Base-by-base conservation (phyloP, 202 grass and related monocot genomes). In the Schoenoplectus triqueter region DNA sequence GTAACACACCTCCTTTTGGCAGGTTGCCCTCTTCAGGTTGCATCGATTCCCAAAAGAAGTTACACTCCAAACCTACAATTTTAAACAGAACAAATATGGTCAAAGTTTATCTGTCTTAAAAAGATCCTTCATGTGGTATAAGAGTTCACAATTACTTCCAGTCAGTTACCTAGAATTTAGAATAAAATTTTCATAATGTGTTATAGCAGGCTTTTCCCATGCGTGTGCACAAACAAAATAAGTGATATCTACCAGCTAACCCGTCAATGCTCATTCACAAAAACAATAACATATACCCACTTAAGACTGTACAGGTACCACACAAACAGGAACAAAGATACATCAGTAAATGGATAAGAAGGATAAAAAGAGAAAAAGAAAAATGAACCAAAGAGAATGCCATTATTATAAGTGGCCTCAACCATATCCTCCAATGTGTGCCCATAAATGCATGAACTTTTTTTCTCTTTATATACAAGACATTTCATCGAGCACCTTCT, bases 11-110 rank as follows among this genome's bases (percentile, higher is more conserved):
- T 45, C 87, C 93, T 72, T 20, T 68, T 11, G 96, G 96, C 49
- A 65, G 80, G 6, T 83, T 91, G 31, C 96, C 95, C 14, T 93
- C 93, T 48, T 92, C 61, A 87, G 91, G 91, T 86, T 95, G 91
- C 92, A 98, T 98, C 39, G 96, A 95, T 70, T 98, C 96, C 96
- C 93, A 95, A 73, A 95, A 98, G 66, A 95, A 95, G 79, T 95
- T 87, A 73, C 95, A 93, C 92, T 98, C 96, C 93, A 98, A 4
- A 98, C 78, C 96, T 95, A 80, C 49, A 86, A 15, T 66, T 82
- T 82, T 50, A 50, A 66, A 78, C 10, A 49, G 17, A 82, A 54
- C 1, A 54, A 40, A 57, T 78, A 78, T 41, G 50, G 52, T 17
- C 21, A 56, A 56, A 56, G 14, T 20, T 56, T 49, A 50, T 76